Evolutionary conservation across 1,284 basidiomycete genomes (phyloP), one percentile per base, ranked within the genome.

Genomic region (Chiua sp.): DNA sequence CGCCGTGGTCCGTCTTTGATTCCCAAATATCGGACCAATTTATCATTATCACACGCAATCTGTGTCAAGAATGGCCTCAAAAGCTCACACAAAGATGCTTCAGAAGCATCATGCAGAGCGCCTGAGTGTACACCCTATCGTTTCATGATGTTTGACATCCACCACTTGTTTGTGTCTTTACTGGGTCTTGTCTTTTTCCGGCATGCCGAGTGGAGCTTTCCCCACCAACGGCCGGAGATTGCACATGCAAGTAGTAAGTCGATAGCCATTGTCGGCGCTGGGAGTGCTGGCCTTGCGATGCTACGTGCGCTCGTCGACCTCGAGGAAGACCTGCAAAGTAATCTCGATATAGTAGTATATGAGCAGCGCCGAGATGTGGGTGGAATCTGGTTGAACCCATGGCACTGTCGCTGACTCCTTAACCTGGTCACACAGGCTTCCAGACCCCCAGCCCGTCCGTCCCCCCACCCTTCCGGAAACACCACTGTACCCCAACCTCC

Each of bases 401-500:
- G 12, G 5, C 4, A n/a, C 33, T n/a, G n/a, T 4, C 35, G 23
- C 30, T 56, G 37, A 50, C 23, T 4, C n/a, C n/a, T 3, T 32
- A 10, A 32, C 30, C 30, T 32, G 16, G 20, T 7, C 50, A 28
- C 6, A 33, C 57, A 75, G 81, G 80, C 71, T 86, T 6, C 78
- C 80, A 10, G 82, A 86, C 59, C 71, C 75, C 22, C 63, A 72
- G 6, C 72, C 77, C 13, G 73, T 77, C 4, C 63, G 69, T 20
- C 81, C 82, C 16, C 83, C 83, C 28, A 65, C 69, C 3, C 72
- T 87, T 3, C 84, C 85, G 5, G 79, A 83, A 68, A 83, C 82
- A 0, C 83, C 84, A 1, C 63, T 86, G 13, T 87, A 87, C 61
- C 83, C 83, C 6, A 75, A 72, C 11, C 75, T 87, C n/a, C 79